Conservation (phyloP, 768 basidiomycete species). For the Leccinum truebloodii region DNA sequence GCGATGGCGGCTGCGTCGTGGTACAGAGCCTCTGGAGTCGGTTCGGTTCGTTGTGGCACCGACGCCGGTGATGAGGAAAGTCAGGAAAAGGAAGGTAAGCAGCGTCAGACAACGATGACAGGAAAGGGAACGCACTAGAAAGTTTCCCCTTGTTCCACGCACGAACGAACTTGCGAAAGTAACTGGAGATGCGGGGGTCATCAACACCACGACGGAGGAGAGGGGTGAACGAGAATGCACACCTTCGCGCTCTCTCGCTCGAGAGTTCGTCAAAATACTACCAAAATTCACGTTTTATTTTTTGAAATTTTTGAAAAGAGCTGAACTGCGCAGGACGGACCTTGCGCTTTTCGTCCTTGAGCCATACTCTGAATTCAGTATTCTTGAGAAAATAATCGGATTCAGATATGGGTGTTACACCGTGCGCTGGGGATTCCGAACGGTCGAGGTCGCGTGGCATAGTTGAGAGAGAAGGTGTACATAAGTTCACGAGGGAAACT, state of each 20-base stretch:
- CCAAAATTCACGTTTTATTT: background rate
- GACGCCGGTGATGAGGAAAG: background rate
- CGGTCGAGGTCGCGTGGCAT: background rate
- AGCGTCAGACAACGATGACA: background rate
- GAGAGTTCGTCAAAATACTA: constrained; percentile 85
- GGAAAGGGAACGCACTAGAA: constrained; percentile 42
- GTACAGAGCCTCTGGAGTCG: constrained; percentile 52
- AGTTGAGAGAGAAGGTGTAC: no score
- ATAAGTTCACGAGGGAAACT: no score
- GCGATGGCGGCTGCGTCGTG: constrained; percentile 57
- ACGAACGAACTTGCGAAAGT: constrained; percentile 93
- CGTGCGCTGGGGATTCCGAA: constrained; percentile 8
- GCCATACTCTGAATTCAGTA: constrained; percentile 86
- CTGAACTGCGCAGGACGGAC: constrained; percentile 31
- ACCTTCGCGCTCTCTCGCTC: constrained; percentile 80
- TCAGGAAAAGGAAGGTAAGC: background rate
- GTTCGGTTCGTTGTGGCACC: background rate
- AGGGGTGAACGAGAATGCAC: constrained; percentile 39
- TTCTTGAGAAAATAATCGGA: constrained; percentile 90
- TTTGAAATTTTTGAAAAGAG: background rate
- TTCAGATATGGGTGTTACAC: constrained; percentile 66
- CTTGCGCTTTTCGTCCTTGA: constrained; percentile 69
- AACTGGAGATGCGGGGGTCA: constrained; percentile 45
- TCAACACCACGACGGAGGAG: constrained; percentile 29
- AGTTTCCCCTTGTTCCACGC: constrained; percentile 84